These are phyloP conservation scores for Sporothrix sp. DNA, from an alignment of 2,329 filamentous ascomycete genomes.

Conservation along the genomic window DNA sequence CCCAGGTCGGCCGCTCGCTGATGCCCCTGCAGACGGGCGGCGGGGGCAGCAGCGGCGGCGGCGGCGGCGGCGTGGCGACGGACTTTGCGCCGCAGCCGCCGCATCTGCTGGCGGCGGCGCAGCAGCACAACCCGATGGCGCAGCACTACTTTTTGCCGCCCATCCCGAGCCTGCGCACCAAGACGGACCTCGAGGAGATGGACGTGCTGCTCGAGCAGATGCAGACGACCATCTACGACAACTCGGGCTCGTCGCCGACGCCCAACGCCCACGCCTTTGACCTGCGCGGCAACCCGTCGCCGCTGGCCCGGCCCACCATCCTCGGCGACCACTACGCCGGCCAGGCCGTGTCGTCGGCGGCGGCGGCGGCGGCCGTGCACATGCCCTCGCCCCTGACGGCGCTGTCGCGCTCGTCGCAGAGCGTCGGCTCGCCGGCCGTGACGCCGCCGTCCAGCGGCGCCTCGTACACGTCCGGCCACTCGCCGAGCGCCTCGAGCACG, in stretches of 20 bases:
- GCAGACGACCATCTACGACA: slow-evolving; percentile 93
- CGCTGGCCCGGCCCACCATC: slow-evolving; percentile 22
- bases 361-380: slow-evolving; percentile 38
- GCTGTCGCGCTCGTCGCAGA: slow-evolving; percentile 42
- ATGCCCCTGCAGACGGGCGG: slow-evolving; percentile 59
- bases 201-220: slow-evolving; percentile 94
- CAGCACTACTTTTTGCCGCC: slow-evolving; percentile 83
- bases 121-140: slow-evolving; percentile 48
- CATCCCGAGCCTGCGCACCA: slow-evolving; percentile 80
- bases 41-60: slow-evolving; percentile 27
- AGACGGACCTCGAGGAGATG: slow-evolving; percentile 87
- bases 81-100: slow-evolving; percentile 51
- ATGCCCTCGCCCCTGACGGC: slow-evolving; percentile 52
- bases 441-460: slow-evolving; percentile 67
- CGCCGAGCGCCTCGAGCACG: slow-evolving; percentile 60
- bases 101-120: slow-evolving; percentile 36
- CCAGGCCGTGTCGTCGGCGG: no score
- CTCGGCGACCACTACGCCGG: slow-evolving; percentile 25
- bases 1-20: slow-evolving; percentile 81
- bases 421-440: slow-evolving; percentile 59
- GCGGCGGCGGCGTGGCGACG: slow-evolving; percentile 39
- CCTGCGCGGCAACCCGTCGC: slow-evolving; percentile 41
- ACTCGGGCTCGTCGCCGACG: slow-evolving; percentile 70
- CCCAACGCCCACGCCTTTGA: slow-evolving; percentile 59
- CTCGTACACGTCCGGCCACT: slow-evolving; percentile 70